Base-by-base conservation (phyloP, 805 yeast species). In the Metschnikowia corniflorae region DNA sequence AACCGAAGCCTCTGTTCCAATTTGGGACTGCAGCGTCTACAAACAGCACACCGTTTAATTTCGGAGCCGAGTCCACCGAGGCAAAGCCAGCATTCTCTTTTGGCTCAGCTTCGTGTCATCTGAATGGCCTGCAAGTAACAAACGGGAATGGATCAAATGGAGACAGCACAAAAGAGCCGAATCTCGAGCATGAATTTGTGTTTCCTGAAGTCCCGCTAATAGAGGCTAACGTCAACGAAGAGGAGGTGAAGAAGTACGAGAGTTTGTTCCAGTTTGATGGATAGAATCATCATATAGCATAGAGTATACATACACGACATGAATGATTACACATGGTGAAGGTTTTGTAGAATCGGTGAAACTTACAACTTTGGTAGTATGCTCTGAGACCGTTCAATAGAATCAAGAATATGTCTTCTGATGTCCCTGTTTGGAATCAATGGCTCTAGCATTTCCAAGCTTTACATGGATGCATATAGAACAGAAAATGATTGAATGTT, bases 171-270 rank as follows among this genome's bases (percentile, higher is more conserved):
- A 17, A 16, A 13, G 35, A 26, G 7, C 16, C 17, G 26, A 29
- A 17, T 16, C 19, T 24, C 27, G 36, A 26, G 10, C 26, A 24
- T 20, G 40, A 36, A 26, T 52, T 51, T 34, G 35, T 25, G 24
- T 58, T 64, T 29, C 67, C 68, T 4, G 44, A 47, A 9, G 54
- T 55, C 17, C 48, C 46, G 7, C 40, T 46, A 2, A 33, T 44
- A 3, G 21, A 33, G 7, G 61, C 49, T 13, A 30, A 24, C 4
- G 39, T 63, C 26, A 57, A 63, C 34, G 40, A 42, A n/a, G 37
- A 37, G 5, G 51, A 55, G 45, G 65, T 63, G 8, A 51, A 51
- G 19, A 42, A 50, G 30, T 60, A 50, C 42, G 58, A 56, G 36
- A 28, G 42, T 7, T 34, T 56, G 31, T 64, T 59, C 40, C 52